These are phyloP conservation scores for Cordia subcordata DNA, from an alignment of 257 asterid genomes.

Conservation along the genomic window DNA sequence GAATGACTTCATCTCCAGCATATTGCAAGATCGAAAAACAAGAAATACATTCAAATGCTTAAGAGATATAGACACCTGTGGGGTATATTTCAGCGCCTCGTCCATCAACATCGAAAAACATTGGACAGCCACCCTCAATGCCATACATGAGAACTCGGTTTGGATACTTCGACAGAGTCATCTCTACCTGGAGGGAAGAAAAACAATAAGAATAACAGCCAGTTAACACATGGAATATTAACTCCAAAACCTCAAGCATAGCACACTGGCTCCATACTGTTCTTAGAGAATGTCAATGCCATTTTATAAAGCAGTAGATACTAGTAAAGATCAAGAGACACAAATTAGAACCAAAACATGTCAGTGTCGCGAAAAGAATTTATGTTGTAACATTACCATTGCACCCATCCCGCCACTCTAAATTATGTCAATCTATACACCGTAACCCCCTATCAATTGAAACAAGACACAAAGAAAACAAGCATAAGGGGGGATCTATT, in stretches of 20 bases:
- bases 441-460: no score
- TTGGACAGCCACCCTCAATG: conserved; percentile 81
- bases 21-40: not conserved
- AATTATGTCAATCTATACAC: no score
- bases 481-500: no score
- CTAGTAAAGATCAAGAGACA: not conserved
- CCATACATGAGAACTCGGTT: conserved; percentile 86
- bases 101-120: conserved; percentile 82
- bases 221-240: not conserved
- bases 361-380: no score
- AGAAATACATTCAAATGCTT: not conserved
- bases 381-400: no score
- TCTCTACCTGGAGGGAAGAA: conserved; percentile 49
- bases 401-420: no score
- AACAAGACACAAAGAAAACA: no score
- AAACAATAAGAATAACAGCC: not conserved
- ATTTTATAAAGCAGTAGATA: no score
- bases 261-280: not conserved
- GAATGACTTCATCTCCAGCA: not conserved
- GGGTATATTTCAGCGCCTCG: conserved; percentile 85
- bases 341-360: no score
- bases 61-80: conserved; percentile 55
- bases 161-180: conserved; percentile 70
- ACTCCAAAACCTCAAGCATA: not conserved
- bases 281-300: no score